Base-by-base conservation (phyloP, 2,329 filamentous ascomycete genomes). In the Trichothecium roseum region DNA sequence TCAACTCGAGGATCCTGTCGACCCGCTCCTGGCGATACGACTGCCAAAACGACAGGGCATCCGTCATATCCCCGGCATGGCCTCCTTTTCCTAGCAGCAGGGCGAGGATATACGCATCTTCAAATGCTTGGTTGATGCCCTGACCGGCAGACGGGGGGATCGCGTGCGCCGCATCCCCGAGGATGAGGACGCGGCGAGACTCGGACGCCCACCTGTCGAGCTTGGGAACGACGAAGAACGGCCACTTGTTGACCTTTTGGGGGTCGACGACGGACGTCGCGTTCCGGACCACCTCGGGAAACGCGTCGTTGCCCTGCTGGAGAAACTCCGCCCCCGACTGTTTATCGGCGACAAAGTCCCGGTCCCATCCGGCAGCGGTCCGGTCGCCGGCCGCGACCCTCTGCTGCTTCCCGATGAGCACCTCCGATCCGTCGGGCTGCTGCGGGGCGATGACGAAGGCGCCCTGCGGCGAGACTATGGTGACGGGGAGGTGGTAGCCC, bases 371-470 rank as follows among this genome's bases (percentile, higher is more conserved):
- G 5, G 52, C 52, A n/a, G 1, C 56, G 54, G 14, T 60, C 58
- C 5, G 57, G 50, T 29, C 63, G n/a, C n/a, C 57, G 1, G 54
- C 42, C 0, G 46, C 40, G 0, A 60, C 50, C 3, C 49, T 51
- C 15, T 53, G 53, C 38, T 70, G 66, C 32, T 57, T 63, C 2
- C 68, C 68, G 12, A 70, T 59, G 0, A 73, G 47, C 1, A 65
- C 50, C 37, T 72, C 68, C 0, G 62, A 65, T 1, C 67, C 69
- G 42, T 72, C 63, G 0, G 44, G 39, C 13, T 59, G 46, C 38
- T 74, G 69, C 0, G 65, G 68, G 0, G 64, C 66, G 13, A 72
- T 60, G 6, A 72, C 53, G 39, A 73, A 72, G 0, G 63, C 66
- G 0, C 69, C 69, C 10, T 52, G 48, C 18, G 52, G 48, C 18